Evolutionary conservation across 75 land plant genomes (phyloP).

Genomic region (Selaginella tamariscina): DNA sequence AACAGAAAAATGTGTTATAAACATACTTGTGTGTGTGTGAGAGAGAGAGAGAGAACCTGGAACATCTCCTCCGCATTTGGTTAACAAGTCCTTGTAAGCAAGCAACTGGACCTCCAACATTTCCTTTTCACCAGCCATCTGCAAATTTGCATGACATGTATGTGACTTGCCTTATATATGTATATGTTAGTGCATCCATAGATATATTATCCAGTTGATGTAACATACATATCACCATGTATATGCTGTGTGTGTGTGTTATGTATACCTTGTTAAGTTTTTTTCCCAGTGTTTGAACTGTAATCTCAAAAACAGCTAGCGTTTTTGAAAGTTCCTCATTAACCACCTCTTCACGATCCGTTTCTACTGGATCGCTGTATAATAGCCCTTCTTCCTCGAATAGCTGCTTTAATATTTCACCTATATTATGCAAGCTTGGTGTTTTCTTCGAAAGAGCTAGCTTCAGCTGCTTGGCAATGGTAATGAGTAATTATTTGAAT

Average conservation of each 20-base stretch:
- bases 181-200: not conserved
- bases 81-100: not conserved
- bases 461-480: too few relatives aligned
- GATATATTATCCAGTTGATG: not conserved
- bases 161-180: not conserved
- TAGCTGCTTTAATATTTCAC: not conserved
- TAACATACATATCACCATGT: not conserved
- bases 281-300: not conserved
- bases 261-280: not conserved
- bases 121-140: not conserved
- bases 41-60: not conserved
- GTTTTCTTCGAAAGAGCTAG: not conserved
- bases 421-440: not conserved
- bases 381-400: constrained; percentile 11
- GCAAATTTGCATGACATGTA: not conserved
- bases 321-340: not conserved
- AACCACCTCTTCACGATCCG: not conserved
- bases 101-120: not conserved
- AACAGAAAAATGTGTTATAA: not conserved
- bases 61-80: not conserved
- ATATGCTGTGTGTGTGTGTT: not conserved
- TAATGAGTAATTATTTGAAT: too few relatives aligned
- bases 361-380: not conserved
- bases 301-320: not conserved
- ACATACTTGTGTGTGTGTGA: too few relatives aligned